A percentile compares a stretch with the other conserved stretches of the same genome.
These are phyloP conservation scores for Penicillium sp. DNA, from an alignment of 2,329 filamentous ascomycete genomes.

Conservation along the genomic window DNA sequence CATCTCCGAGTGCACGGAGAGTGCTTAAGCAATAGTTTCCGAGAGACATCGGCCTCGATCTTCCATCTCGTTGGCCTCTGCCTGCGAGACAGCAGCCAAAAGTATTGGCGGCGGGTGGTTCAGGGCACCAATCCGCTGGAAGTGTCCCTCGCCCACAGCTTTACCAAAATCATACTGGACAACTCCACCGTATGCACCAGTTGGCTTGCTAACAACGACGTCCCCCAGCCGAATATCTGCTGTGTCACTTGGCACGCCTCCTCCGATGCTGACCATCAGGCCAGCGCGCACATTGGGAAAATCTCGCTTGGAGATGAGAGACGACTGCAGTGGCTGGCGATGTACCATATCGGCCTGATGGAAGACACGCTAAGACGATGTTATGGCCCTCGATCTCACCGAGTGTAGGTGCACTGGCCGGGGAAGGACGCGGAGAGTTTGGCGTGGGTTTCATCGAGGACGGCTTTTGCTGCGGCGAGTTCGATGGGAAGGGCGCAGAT, in stretches of 20 bases:
- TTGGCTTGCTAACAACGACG: constrained; percentile 10
- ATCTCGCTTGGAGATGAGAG: constrained; percentile 23
- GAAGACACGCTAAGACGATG: constrained; percentile 7
- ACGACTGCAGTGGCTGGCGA: not conserved
- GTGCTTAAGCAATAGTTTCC: not conserved
- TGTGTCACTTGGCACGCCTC: constrained; percentile 32
- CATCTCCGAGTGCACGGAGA: not conserved
- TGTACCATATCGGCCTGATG: constrained; percentile 3
- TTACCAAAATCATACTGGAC: constrained; percentile 14
- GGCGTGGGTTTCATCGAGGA: not conserved
- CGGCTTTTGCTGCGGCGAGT: not conserved
- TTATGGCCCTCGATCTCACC: not conserved
- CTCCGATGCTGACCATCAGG: constrained; percentile 39
- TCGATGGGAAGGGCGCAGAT: constrained; percentile 7
- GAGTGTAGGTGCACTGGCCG: not conserved
- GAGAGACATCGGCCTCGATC: not conserved
- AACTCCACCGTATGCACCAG: not conserved
- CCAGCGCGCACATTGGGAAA: constrained; percentile 30
- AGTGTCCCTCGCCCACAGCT: not conserved
- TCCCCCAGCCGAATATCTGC: constrained; percentile 5
- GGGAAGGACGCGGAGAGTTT: not conserved
- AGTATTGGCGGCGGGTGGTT: constrained; percentile 10
- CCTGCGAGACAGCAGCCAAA: constrained; percentile 1
- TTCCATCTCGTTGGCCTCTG: not conserved
- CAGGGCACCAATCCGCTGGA: constrained; percentile 6